phyloP scores from a whole-genome alignment of 176 grass and related monocot species.

The Elymus sibiricus region DNA sequence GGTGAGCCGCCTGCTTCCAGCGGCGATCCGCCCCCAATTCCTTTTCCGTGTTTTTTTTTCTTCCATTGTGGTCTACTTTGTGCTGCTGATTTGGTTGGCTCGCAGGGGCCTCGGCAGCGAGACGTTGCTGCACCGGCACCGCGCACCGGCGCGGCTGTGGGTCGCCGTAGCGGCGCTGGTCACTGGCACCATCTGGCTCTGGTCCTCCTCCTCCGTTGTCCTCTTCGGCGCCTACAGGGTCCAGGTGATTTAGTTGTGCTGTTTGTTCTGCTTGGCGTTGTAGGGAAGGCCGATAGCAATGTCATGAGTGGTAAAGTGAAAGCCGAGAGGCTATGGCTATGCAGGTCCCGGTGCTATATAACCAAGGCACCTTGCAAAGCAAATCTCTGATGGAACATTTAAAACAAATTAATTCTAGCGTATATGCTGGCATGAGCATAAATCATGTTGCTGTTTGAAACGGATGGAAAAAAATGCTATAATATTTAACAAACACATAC shows the following conservation, averaged over 20 bases:
- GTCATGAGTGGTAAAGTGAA: background rate
- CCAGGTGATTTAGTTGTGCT: slow-evolving; percentile 6
- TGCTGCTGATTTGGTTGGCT: background rate
- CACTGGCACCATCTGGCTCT: slow-evolving; percentile 34
- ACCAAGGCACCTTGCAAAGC: background rate
- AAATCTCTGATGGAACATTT: background rate
- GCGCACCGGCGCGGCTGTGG: slow-evolving; percentile 31
- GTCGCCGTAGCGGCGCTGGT: slow-evolving; percentile 31
- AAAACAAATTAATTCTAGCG: background rate
- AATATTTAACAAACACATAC: background rate
- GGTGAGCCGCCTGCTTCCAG: slow-evolving; percentile 3
- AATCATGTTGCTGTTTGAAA: background rate
- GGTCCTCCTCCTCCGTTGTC: slow-evolving; percentile 34
- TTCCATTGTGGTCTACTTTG: background rate
- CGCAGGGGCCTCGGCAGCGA: slow-evolving; percentile 9
- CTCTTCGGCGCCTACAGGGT: slow-evolving; percentile 10
- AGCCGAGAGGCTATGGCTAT: background rate
- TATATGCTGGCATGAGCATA: background rate
- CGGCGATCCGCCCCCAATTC: background rate
- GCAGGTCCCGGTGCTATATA: background rate
- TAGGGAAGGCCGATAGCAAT: background rate
- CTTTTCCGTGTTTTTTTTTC: background rate
- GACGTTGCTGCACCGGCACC: slow-evolving; percentile 16
- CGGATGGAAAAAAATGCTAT: background rate
- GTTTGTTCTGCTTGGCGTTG: slow-evolving; percentile 9